Percentiles rank a stretch among this genome's conserved stretches.
Evolutionary conservation across 306 rosid species (phyloP).

Genomic region (Sophora flavescens): DNA sequence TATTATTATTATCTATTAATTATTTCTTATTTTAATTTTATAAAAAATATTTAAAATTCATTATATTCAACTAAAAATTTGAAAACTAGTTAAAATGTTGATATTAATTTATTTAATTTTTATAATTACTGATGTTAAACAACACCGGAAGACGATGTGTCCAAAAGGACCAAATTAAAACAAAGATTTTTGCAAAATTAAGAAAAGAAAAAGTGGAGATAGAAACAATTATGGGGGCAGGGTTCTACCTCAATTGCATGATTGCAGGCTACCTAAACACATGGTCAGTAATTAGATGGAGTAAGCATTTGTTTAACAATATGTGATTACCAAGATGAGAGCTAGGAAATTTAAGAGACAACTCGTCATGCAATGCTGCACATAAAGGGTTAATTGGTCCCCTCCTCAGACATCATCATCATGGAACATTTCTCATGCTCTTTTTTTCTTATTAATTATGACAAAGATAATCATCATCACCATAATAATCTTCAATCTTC

Average conservation of each 20-base stretch:
- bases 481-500: constrained; percentile 57
- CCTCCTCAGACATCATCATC: constrained; percentile 66
- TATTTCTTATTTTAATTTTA: neutral
- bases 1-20: too few relatives aligned
- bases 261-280: constrained; percentile 42
- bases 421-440: constrained; percentile 59
- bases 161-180: neutral
- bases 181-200: neutral
- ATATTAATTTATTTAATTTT: too few relatives aligned
- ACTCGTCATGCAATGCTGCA: constrained; percentile 62
- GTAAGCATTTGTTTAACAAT: constrained; percentile 27
- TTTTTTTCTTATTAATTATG: constrained; percentile 44
- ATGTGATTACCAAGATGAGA: constrained; percentile 39
- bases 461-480: constrained; percentile 54
- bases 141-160: neutral
- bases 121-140: too few relatives aligned
- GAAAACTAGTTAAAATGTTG: too few relatives aligned
- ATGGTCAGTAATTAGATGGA: constrained; percentile 34
- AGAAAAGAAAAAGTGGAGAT: neutral
- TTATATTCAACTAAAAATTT: too few relatives aligned
- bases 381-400: constrained; percentile 64
- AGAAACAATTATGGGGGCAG: constrained; percentile 39
- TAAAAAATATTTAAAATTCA: too few relatives aligned
- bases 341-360: constrained; percentile 51
- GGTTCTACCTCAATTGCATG: constrained; percentile 43